Percentiles rank a stretch among this genome's conserved stretches.
phyloP scores from a whole-genome alignment of 345 rosid genomes.

The Ceriops decandra region DNA sequence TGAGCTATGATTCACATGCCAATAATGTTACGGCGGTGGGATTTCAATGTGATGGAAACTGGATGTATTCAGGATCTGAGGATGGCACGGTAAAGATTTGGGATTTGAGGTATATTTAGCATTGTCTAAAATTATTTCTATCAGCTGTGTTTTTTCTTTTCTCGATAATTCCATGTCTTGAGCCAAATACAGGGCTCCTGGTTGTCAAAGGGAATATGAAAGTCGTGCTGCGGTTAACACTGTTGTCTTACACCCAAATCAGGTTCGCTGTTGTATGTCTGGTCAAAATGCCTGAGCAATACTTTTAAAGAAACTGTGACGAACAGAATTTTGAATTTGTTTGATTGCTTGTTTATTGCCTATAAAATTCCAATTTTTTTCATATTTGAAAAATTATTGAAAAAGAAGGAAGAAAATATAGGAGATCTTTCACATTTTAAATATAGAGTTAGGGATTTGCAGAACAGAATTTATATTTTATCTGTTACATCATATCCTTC shows the following conservation, averaged over 20 bases:
- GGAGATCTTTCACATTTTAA: no score
- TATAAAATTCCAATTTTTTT: no score
- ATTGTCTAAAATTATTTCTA: neutral
- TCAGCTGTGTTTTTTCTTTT: neutral
- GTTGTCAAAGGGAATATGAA: constrained; percentile 96
- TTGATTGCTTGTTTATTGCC: no score
- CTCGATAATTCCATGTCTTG: constrained; percentile 11
- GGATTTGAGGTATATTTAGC: constrained; percentile 69
- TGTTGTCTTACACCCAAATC: constrained; percentile 94
- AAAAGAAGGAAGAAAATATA: no score
- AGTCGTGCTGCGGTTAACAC: constrained; percentile 94
- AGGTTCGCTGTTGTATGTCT: constrained; percentile 38
- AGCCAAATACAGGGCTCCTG: constrained; percentile 72
- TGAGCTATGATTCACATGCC: constrained; percentile 91
- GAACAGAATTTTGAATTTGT: no score
- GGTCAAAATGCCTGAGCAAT: neutral
- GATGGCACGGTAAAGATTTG: constrained; percentile 96
- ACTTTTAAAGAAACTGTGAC: no score
- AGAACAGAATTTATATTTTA: no score
- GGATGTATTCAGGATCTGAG: constrained; percentile 99
- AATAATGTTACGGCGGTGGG: constrained; percentile 97
- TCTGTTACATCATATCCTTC: no score
- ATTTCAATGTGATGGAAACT: constrained; percentile 93
- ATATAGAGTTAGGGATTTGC: no score
- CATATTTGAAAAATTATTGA: no score